A percentile compares a stretch with the other conserved stretches of the same genome.
Conservation (phyloP, 495 filamentous ascomycete species). For the Neurospora discreta region DNA sequence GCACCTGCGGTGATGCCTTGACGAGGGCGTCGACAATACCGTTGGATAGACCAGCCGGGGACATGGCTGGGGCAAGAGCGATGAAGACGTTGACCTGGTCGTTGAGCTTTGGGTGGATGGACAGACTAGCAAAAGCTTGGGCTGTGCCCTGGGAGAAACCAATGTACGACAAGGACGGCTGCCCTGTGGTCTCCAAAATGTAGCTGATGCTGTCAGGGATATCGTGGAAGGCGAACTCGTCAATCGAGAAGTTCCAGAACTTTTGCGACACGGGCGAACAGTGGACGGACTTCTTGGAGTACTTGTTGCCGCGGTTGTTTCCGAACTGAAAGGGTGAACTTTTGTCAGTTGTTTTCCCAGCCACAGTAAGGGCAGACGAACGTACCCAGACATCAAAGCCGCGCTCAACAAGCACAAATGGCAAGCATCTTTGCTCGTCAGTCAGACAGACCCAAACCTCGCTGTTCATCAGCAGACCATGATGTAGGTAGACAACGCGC, state of each 20-base stretch:
- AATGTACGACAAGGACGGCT: slow-evolving; percentile 84
- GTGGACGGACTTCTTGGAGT: slow-evolving; percentile 82
- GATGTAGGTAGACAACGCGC: slow-evolving; percentile 88
- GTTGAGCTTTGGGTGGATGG: slow-evolving; percentile 86
- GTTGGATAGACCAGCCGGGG: slow-evolving; percentile 79
- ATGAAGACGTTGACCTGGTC: slow-evolving; percentile 93
- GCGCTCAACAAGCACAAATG: slow-evolving; percentile 80
- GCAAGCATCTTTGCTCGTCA: slow-evolving; percentile 72
- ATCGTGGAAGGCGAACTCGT: slow-evolving; percentile 95
- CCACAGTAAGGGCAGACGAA: neutral
- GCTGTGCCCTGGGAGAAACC: slow-evolving; percentile 96
- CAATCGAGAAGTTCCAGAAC: slow-evolving; percentile 97
- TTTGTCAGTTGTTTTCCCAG: neutral
- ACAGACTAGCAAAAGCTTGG: slow-evolving; percentile 90
- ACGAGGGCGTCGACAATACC: slow-evolving; percentile 83
- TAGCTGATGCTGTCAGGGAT: slow-evolving; percentile 92
- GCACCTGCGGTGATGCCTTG: slow-evolving; percentile 84
- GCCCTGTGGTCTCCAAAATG: slow-evolving; percentile 71
- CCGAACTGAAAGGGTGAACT: slow-evolving; percentile 46
- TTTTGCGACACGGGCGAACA: slow-evolving; percentile 58
- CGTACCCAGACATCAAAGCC: slow-evolving; percentile 94
- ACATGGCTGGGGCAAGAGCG: slow-evolving; percentile 94
- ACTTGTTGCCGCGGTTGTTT: slow-evolving; percentile 97
- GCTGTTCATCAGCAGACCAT: slow-evolving; percentile 95
- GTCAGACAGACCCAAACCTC: slow-evolving; percentile 96